A percentile compares a stretch with the other conserved stretches of the same genome.
Evolutionary conservation across 1,284 basidiomycete genomes (phyloP).

Genomic region (Cutaneotrichosporon cutaneum): DNA sequence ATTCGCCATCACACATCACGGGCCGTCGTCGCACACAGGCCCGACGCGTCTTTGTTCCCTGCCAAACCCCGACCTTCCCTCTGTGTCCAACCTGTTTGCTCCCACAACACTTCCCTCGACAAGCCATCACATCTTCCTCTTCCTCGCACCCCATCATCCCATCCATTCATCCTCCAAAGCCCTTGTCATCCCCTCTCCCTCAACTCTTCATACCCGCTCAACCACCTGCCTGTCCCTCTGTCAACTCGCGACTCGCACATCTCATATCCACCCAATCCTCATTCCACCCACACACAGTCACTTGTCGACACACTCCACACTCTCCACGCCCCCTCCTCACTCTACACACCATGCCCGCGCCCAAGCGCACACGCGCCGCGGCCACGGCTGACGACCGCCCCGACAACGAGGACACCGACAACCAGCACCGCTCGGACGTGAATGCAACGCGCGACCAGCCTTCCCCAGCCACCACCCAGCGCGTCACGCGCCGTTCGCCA

Average conservation of each 20-base stretch:
- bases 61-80: background rate
- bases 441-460: background rate
- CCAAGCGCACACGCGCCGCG: slow-evolving; percentile 28
- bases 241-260: background rate
- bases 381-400: slow-evolving; percentile 5
- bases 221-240: too few species aligned
- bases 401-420: slow-evolving; percentile 16
- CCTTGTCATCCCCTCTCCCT: background rate
- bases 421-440: slow-evolving; percentile 4
- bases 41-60: slow-evolving; percentile 1
- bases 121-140: background rate
- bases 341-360: slow-evolving; percentile 17
- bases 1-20: background rate
- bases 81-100: background rate
- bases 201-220: background rate
- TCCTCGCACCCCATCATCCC: background rate
- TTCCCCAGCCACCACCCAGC: background rate
- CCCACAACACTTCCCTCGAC: background rate
- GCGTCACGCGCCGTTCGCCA: background rate
- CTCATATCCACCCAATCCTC: background rate
- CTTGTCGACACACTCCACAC: background rate
- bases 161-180: background rate
- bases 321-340: background rate
- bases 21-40: background rate
- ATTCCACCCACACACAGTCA: background rate